Evolutionary conservation across 2,329 filamentous ascomycete species (phyloP).

Genomic region (Acrodontium crateriforme): DNA sequence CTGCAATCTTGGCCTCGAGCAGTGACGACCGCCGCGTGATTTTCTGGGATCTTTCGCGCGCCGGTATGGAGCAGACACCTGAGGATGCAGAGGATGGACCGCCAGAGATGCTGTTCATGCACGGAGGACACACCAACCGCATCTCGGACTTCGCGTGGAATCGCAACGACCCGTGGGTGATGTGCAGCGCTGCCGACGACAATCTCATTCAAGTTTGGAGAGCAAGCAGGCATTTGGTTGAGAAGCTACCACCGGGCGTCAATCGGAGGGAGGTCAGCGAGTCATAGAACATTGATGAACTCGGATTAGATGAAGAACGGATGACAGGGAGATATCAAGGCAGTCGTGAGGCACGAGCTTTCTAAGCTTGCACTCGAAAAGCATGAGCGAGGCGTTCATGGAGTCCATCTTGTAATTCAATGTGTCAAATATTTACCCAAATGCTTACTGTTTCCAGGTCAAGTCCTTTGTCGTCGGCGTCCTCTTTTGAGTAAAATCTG

Average conservation of each 20-base stretch:
- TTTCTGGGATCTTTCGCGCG: conserved; percentile 88
- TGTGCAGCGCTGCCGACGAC: conserved; percentile 90
- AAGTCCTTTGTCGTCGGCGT: too few relatives aligned
- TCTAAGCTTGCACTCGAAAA: too few relatives aligned
- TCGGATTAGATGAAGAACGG: too few relatives aligned
- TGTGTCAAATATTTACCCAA: too few relatives aligned
- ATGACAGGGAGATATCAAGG: too few relatives aligned
- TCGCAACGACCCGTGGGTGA: conserved; percentile 87
- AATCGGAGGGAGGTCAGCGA: conserved; percentile 18
- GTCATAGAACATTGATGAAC: too few relatives aligned
- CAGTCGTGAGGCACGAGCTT: too few relatives aligned
- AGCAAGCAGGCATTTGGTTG: conserved; percentile 21
- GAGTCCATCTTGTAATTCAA: too few relatives aligned
- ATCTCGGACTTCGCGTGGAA: conserved; percentile 98
- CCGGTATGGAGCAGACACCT: conserved; percentile 86
- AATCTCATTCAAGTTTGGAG: conserved; percentile 81
- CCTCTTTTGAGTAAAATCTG: too few relatives aligned
- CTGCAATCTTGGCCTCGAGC: conserved; percentile 75
- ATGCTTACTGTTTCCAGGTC: too few relatives aligned
- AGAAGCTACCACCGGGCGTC: conserved; percentile 20
- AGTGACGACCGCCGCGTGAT: conserved; percentile 88
- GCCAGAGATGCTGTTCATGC: conserved; percentile 96
- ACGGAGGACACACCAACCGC: conserved; percentile 93
- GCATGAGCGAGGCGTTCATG: too few relatives aligned
- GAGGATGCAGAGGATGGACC: conserved; percentile 93